These are phyloP conservation scores for Elsinoe perseae DNA, from an alignment of 2,329 filamentous ascomycete genomes.

Conservation along the genomic window DNA sequence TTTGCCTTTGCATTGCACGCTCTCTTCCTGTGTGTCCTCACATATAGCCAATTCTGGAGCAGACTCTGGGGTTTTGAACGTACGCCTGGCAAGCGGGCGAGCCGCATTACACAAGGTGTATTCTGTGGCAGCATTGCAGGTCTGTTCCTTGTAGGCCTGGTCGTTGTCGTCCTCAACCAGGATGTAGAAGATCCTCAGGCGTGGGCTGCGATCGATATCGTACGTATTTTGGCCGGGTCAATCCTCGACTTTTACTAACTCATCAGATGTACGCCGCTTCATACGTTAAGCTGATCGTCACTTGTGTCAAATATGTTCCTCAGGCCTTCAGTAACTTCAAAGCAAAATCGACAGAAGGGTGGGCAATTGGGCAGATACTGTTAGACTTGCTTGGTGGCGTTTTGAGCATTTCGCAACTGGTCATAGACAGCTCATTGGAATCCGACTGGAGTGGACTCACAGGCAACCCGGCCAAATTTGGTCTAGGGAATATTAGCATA, in stretches of 20 bases:
- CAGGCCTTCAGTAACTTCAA: conserved; percentile 77
- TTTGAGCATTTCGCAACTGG: conserved; percentile 71
- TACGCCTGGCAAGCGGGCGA: conserved; percentile 42
- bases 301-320: conserved; percentile 86
- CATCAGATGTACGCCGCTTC: conserved; percentile 58
- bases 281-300: conserved; percentile 83
- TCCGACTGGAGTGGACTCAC: conserved; percentile 84
- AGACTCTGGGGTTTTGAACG: conserved; percentile 67
- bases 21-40: conserved; percentile 60
- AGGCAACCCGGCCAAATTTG: conserved; percentile 86
- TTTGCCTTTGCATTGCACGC: conserved; percentile 81
- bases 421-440: conserved; percentile 77
- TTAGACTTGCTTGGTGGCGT: conserved; percentile 76
- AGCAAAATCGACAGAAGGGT: conserved; percentile 77
- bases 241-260: conserved; percentile 16
- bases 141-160: conserved; percentile 40
- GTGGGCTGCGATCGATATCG: conserved; percentile 60
- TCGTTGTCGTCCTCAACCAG: conserved; percentile 39
- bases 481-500: conserved; percentile 76
- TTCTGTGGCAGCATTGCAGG: conserved; percentile 59
- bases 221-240: conserved; percentile 28
- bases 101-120: conserved; percentile 59
- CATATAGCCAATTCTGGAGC: conserved; percentile 69
- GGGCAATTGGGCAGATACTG: conserved; percentile 59
- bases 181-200: conserved; percentile 39